Base-by-base conservation (phyloP, 306 rosid genomes). In the Cucurbita moschata region DNA sequence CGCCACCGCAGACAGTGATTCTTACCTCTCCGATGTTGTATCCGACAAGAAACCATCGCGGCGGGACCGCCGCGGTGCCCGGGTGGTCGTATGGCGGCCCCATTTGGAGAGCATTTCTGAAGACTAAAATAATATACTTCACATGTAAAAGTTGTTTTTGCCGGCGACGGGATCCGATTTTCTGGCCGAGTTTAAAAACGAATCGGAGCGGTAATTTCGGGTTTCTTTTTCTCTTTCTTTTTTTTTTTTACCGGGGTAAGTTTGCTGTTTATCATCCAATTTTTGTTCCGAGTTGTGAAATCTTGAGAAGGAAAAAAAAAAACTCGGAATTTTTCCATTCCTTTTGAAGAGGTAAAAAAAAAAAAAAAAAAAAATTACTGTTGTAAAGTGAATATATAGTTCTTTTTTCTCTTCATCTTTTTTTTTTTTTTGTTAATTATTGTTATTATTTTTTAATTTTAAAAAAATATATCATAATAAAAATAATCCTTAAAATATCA, bases 41-140 rank as follows among this genome's bases (percentile, higher is more conserved):
- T 73, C 88, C 18, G 85, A 79, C 19, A 94, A 89, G 83, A 94
- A 89, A 78, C 77, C 84, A 0, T 85, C 88, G 0, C 79, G 89
- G 8, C 75, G 87, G 39, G 87, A 86, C 57, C 88, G 96, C 10
- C 86, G 84, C 54, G 81, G 79, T 72, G 82, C 88, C 56, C 87
- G 86, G 5, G 79, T 62, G 12, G 85, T 84, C 13, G 77, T 88
- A 14, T 94, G 94, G 94, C 78, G 74, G 51, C 99, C 99, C 70
- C 87, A 84, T 77, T 86, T 94, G 8, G 85, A 83, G 78, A 94
- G 96, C 78, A 94, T 94, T 50, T 81, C 88, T 0, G 97, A 94
- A 78, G 97, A 88, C 42, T 86, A 67, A 54, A 23, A 14, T 1
- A 3, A 47, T 50, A 46, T 67, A 47, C 12, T 67, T 67, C 1